Base-by-base conservation (phyloP, 495 filamentous ascomycete genomes). In the Annulohypoxylon nitens region DNA sequence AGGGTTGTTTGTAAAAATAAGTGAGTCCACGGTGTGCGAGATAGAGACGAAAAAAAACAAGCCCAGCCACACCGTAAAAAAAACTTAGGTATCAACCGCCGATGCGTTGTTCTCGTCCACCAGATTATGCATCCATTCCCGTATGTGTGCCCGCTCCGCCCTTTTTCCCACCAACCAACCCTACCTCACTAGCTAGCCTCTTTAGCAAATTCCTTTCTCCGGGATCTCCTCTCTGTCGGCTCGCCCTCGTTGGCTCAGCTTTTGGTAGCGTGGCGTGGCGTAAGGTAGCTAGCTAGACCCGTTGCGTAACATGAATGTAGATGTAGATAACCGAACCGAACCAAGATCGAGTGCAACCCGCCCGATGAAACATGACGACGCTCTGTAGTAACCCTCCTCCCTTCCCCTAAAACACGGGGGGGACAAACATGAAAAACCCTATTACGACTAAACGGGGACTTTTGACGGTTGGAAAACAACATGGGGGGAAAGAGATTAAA, bases 241-340 rank as follows among this genome's bases (percentile, higher is more conserved):
- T 41, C 8, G 53, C 58, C 8, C 23, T 30, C 30, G 30, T 30
- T 30, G 30, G 30, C 30, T 6, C 30, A 30, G 30, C 30, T 30
- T 30, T 3, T 30, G 30, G 30, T 30, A 30, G 30, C 30, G 30
- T 30, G 30, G 30, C 30, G 30, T 30, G 30, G 30, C 30, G 30
- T 30, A 30, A 30, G 30, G 30, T 30, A 30, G 30, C 30, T 30
- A 30, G 30, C 30, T 30, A 4, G 30, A 30, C 30, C 30, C 30
- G 50, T 36, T 43, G 51, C 30, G 57, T 66, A 20, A 23, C 36
- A 60, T 43, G 12, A 43, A 41, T 60, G 71, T 55, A 65, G 66
- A 57, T 47, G 67, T 67, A 74, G 71, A 74, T 74, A 67, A 12
- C 67, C 71, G 71, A 67, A 12, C 67, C 71, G 71, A 70, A 64